Evolutionary conservation across 192 early-diverging fungal genomes (phyloP), one percentile per base, ranked within the genome.

Genomic region (Irineochytrium annulatum): DNA sequence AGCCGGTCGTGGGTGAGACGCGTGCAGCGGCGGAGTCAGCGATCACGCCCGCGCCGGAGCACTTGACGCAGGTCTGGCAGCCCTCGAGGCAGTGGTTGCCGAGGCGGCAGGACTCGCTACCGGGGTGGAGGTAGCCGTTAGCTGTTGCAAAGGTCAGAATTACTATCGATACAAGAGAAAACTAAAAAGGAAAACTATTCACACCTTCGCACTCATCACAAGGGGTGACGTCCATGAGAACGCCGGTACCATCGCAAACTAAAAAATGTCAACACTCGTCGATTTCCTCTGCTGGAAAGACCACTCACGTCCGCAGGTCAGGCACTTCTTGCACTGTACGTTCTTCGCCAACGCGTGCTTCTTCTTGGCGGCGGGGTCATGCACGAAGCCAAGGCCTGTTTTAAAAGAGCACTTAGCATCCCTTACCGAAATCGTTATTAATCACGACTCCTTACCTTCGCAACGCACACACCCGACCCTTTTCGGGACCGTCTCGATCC

Each of bases 91-190:
- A 49, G 13, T 24, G 6, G 22, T 22, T 6, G 6, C 46, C 46
- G 6, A 49, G 46, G 13, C 24, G 11, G 46, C 46, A 49, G 11
- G 46, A 22, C 46, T 49, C 46, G 22, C 46, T 49, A 8, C 46
- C 46, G 24, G 46, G 46, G 46, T 49, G 46, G 46, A 22, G 46
- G 46, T 22, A 49, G 8, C 46, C 46, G 46, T 49, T 49, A 24
- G 46, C 46, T 49, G 24, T 8, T 13, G 8, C 11, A n/a, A 41
- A n/a, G n/a, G n/a, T 13, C 11, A 13, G 37, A 13, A n/a, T 8
- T 41, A 8, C n/a, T 41, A n/a, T 41, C 37, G n/a, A 41, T 41
- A 41, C 8, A 41, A n/a, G n/a, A 8, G 37, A 41, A 41, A 8
- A 41, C 11, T n/a, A 24, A 49, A 22, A 49, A 49, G 8, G 37